Percentiles rank a stretch among this genome's conserved stretches.
Evolutionary conservation across 768 basidiomycete species (phyloP).

Genomic region (Myochromella boudieri): DNA sequence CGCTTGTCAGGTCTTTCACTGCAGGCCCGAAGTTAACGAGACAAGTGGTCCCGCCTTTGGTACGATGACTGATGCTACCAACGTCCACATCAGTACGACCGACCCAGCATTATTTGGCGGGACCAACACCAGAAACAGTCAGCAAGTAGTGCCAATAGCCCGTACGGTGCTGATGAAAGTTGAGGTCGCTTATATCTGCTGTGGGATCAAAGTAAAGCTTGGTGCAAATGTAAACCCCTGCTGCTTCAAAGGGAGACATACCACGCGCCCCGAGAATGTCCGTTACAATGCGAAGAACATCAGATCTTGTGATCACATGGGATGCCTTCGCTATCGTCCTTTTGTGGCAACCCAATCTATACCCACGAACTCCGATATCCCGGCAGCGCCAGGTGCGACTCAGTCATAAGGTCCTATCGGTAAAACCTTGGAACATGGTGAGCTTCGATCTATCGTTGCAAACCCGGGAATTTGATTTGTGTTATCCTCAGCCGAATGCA

Average conservation of each 20-base stretch:
- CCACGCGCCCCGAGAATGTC: neutral
- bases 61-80: neutral
- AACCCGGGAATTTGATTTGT: too few relatives aligned
- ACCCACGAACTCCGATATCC: too few relatives aligned
- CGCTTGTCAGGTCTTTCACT: neutral
- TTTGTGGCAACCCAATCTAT: too few relatives aligned
- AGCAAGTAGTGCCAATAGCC: neutral
- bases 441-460: too few relatives aligned
- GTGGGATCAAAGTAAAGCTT: neutral
- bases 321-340: neutral
- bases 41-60: neutral
- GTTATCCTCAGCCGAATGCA: too few relatives aligned
- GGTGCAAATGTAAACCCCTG: neutral
- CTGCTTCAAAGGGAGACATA: constrained; percentile 1
- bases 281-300: neutral
- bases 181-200: neutral
- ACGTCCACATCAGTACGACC: neutral
- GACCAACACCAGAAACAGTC: too few relatives aligned
- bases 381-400: too few relatives aligned
- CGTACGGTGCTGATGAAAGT: neutral
- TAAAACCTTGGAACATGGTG: too few relatives aligned
- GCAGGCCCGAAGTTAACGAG: neutral
- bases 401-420: too few relatives aligned
- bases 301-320: neutral
- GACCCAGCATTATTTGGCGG: neutral